Evolutionary conservation across 1,284 basidiomycete species (phyloP).

Genomic region (Ceratobasidium sp.): DNA sequence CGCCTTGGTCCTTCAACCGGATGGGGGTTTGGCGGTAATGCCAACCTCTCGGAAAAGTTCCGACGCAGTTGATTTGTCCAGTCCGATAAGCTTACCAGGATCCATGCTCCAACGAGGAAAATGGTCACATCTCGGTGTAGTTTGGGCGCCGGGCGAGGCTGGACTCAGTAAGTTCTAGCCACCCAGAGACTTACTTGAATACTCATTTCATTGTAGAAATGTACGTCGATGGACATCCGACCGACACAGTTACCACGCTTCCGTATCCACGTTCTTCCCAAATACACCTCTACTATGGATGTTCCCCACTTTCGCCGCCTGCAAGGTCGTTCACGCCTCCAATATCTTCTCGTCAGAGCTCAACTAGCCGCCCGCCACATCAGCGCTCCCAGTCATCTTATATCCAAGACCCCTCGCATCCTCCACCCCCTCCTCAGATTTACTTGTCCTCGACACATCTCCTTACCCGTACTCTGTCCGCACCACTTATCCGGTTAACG

Average conservation of each 20-base stretch:
- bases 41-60: constrained; percentile 26
- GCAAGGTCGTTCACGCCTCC: neutral
- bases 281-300: constrained; percentile 25
- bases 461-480: constrained; percentile 72
- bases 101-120: constrained; percentile 39
- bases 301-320: constrained; percentile 3
- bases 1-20: constrained; percentile 28
- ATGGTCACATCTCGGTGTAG: constrained; percentile 33
- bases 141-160: constrained; percentile 27
- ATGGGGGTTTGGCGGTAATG: constrained; percentile 29
- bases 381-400: constrained; percentile 29
- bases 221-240: constrained; percentile 77
- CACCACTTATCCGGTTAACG: constrained; percentile 76
- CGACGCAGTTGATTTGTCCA: constrained; percentile 19
- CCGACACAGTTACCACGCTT: constrained; percentile 67
- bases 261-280: constrained; percentile 32
- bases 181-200: constrained; percentile 31
- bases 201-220: constrained; percentile 65
- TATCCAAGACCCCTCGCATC: constrained; percentile 9
- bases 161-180: constrained; percentile 28
- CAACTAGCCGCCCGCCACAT: constrained; percentile 9
- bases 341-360: neutral
- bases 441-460: constrained; percentile 69
- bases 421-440: constrained; percentile 16
- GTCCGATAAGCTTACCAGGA: constrained; percentile 8